Conservation (phyloP, 106 monocot genomes). For the Agapanthus africanus region DNA sequence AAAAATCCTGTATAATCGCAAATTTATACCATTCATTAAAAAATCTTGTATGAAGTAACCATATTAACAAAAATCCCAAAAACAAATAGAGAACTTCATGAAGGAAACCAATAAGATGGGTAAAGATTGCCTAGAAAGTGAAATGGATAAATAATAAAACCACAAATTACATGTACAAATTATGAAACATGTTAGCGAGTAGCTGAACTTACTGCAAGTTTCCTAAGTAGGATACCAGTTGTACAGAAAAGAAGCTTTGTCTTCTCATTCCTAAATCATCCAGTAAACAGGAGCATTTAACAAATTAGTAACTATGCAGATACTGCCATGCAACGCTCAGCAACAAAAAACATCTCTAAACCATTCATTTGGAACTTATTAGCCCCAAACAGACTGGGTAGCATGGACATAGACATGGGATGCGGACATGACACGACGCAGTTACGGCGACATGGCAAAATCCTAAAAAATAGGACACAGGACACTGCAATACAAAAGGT, state of each 20-base stretch:
- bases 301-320: conserved; percentile 7
- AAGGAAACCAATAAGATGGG: neutral
- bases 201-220: conserved; percentile 60
- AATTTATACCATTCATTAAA: neutral
- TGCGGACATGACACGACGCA: too few relatives aligned
- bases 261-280: conserved; percentile 58
- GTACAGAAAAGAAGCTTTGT: conserved; percentile 99
- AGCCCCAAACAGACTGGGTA: neutral
- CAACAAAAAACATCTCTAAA: neutral
- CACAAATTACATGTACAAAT: neutral
- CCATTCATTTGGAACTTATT: neutral
- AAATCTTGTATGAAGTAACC: neutral
- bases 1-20: neutral
- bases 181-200: neutral
- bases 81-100: neutral
- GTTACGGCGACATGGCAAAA: too few relatives aligned
- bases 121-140: neutral
- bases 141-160: neutral
- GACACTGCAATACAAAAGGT: too few relatives aligned
- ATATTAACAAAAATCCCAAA: neutral
- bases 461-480: neutral
- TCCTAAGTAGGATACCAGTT: conserved; percentile 92
- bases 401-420: too few relatives aligned
- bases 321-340: neutral
- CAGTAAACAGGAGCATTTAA: conserved; percentile 6